A percentile compares a stretch with the other conserved stretches of the same genome.
Conservation (phyloP, 805 yeast genomes). For the Candida ovalis region DNA sequence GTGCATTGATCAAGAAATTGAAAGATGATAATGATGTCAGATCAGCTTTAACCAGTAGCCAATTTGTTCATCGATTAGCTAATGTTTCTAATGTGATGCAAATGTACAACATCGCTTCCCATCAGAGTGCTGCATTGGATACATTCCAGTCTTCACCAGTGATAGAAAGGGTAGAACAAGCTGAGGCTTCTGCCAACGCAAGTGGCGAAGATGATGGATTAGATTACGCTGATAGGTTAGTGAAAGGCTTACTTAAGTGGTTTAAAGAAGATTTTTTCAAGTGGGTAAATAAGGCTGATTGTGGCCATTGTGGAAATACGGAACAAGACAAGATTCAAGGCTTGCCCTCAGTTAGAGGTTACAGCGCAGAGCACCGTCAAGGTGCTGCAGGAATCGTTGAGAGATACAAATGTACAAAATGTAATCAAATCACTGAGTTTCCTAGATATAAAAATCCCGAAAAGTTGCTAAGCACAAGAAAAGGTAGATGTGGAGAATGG, state of each 20-base stretch:
- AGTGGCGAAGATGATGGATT: constrained; percentile 19
- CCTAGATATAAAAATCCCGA: constrained; percentile 74
- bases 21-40: constrained; percentile 1
- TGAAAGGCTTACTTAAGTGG: constrained; percentile 57
- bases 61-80: constrained; percentile 12
- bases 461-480: constrained; percentile 54
- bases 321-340: constrained; percentile 37
- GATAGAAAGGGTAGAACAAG: constrained; percentile 41
- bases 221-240: constrained; percentile 52
- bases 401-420: constrained; percentile 54
- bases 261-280: constrained; percentile 75
- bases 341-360: constrained; percentile 41
- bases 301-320: constrained; percentile 46
- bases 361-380: constrained; percentile 37
- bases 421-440: constrained; percentile 50
- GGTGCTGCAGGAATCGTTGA: constrained; percentile 61
- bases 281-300: constrained; percentile 76
- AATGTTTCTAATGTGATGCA: constrained; percentile 17
- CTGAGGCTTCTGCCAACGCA: constrained; percentile 3
- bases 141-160: constrained; percentile 61
- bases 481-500: constrained; percentile 96
- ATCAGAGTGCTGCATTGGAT: constrained; percentile 58
- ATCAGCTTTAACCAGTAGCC: constrained; percentile 2
- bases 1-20: background rate
- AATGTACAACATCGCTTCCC: constrained; percentile 39